These are phyloP conservation scores for Cyberlindnera amylophila DNA, from an alignment of 805 yeast species.

Conservation along the genomic window DNA sequence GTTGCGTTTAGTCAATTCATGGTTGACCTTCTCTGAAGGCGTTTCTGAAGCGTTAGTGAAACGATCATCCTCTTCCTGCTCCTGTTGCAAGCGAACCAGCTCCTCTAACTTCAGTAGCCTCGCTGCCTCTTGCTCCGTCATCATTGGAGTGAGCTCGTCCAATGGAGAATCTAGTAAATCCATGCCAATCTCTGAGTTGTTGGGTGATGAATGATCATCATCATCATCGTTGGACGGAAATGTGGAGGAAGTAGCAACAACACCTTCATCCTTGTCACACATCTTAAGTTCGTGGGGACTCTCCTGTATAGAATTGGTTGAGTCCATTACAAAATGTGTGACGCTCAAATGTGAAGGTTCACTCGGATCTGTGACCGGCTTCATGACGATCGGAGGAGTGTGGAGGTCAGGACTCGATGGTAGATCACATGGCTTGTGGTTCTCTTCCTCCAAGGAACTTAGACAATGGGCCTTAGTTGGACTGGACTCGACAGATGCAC, in stretches of 20 bases:
- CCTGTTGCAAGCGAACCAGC: no score
- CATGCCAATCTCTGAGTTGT: neutral
- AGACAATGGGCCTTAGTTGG: neutral
- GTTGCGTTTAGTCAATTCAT: neutral
- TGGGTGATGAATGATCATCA: neutral
- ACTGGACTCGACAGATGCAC: neutral
- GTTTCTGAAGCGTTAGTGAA: constrained; percentile 1
- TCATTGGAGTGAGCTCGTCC: no score
- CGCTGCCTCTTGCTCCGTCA: neutral
- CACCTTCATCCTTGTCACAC: neutral
- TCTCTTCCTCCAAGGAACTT: no score
- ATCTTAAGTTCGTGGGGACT: no score
- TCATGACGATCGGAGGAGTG: no score
- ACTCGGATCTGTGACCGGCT: no score
- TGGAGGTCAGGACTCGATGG: no score
- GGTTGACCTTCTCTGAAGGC: constrained; percentile 2
- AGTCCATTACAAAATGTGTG: no score
- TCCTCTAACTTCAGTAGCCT: neutral
- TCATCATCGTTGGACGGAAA: neutral
- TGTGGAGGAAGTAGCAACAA: neutral
- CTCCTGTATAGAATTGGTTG: no score
- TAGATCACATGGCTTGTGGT: no score
- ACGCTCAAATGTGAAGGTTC: no score
- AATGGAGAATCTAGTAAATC: neutral
- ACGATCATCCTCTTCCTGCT: neutral